These are phyloP conservation scores for Inga leiocalycina DNA, from an alignment of 306 rosid species.

Conservation along the genomic window DNA sequence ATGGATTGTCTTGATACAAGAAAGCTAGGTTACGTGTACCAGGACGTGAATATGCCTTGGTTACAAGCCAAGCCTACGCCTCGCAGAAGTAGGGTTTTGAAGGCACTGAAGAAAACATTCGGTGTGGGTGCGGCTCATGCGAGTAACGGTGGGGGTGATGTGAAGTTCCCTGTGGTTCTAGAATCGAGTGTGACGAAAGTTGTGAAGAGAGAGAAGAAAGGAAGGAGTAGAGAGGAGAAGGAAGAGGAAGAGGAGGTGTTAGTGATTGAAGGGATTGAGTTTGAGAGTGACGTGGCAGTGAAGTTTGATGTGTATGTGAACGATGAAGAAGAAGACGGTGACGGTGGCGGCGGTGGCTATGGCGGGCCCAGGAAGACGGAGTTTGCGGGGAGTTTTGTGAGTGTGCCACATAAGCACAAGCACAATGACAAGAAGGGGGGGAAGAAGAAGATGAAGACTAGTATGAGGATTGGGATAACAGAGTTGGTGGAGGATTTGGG, in stretches of 20 bases:
- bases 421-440: background rate
- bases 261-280: slow-evolving; percentile 56
- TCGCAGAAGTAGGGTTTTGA: background rate
- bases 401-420: slow-evolving; percentile 48
- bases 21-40: slow-evolving; percentile 54
- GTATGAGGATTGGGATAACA: slow-evolving; percentile 50
- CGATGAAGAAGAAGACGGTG: slow-evolving; percentile 50
- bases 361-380: slow-evolving; percentile 40
- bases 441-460: slow-evolving; percentile 30
- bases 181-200: slow-evolving; percentile 34
- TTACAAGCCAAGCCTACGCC: slow-evolving; percentile 44
- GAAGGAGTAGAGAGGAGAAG: slow-evolving; percentile 18
- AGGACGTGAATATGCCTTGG: slow-evolving; percentile 59
- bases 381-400: slow-evolving; percentile 78
- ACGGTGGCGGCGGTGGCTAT: background rate
- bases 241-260: slow-evolving; percentile 55
- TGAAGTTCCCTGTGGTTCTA: slow-evolving; percentile 49
- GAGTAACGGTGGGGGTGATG: background rate
- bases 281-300: slow-evolving; percentile 38
- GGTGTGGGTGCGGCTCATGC: slow-evolving; percentile 38
- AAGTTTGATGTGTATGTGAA: slow-evolving; percentile 73
- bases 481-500: slow-evolving; percentile 65
- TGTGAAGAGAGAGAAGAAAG: slow-evolving; percentile 49
- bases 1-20: slow-evolving; percentile 47
- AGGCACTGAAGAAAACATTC: background rate